phyloP scores from a whole-genome alignment of 1,284 basidiomycete genomes.

The Sporisorium scitamineum region DNA sequence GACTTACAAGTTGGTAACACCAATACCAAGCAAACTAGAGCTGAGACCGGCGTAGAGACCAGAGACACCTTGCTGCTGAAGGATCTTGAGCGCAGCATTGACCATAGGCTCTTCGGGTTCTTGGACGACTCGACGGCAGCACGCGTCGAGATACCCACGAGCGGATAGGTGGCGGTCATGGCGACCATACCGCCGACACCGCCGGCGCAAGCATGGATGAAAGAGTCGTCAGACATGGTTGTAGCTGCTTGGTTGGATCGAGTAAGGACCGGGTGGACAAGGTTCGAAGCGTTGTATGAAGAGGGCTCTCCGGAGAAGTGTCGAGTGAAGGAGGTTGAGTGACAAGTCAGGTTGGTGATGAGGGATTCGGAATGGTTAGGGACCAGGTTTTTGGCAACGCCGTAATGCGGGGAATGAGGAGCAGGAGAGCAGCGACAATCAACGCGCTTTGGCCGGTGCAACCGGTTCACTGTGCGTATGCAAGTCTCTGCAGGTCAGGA shows the following conservation, averaged over 20 bases:
- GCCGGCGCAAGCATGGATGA: conserved; percentile 89
- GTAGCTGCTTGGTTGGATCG: not conserved
- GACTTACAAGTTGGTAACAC: conserved; percentile 83
- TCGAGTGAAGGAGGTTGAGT: not conserved
- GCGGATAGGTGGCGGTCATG: conserved; percentile 73
- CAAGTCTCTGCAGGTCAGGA: not conserved
- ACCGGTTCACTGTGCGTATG: not conserved
- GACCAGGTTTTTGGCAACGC: not conserved
- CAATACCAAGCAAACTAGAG: conserved; percentile 89
- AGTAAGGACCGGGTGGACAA: not conserved
- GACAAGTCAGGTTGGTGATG: not conserved
- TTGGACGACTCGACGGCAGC: conserved; percentile 90
- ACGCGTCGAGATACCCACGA: conserved; percentile 91
- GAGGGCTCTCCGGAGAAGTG: not conserved
- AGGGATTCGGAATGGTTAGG: conserved; percentile 6
- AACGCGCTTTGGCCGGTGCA: conserved; percentile 11
- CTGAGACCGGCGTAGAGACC: conserved; percentile 90
- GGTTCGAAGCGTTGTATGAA: not conserved
- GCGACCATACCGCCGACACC: conserved; percentile 86
- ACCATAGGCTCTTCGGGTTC: conserved; percentile 74
- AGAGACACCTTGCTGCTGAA: conserved; percentile 84
- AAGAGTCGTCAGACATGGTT: conserved; percentile 75
- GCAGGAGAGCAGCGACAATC: not conserved
- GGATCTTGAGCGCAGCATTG: conserved; percentile 76
- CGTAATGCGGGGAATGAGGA: conserved; percentile 10